Conservation (phyloP, 805 yeast genomes). For the Metschnikowia henanensis region DNA sequence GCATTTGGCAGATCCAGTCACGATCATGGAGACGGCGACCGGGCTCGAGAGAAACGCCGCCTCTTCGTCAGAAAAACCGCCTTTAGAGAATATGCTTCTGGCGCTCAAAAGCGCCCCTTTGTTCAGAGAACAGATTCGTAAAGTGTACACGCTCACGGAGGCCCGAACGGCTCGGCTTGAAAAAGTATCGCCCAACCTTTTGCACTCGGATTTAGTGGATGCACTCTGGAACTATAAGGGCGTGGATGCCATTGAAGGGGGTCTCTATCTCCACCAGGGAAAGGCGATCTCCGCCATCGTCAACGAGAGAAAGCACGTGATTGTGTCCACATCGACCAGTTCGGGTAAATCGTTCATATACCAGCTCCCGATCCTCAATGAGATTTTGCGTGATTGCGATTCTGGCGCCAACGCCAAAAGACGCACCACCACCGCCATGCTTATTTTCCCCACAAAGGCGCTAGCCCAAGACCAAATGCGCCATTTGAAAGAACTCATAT, state of each 20-base stretch:
- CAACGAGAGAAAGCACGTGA: constrained; percentile 58
- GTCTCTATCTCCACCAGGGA: constrained; percentile 79
- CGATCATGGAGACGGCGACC: constrained; percentile 26
- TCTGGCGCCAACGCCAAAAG: constrained; percentile 31
- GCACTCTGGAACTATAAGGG: constrained; percentile 52
- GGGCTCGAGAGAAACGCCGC: neutral
- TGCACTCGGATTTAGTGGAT: constrained; percentile 47
- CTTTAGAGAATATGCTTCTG: constrained; percentile 44
- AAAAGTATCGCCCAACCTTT: constrained; percentile 39
- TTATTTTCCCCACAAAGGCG: constrained; percentile 95
- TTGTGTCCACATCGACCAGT: constrained; percentile 92
- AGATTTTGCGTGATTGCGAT: constrained; percentile 36
- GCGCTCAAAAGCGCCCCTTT: constrained; percentile 47
- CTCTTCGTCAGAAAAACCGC: constrained; percentile 12
- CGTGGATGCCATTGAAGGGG: constrained; percentile 37
- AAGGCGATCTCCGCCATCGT: constrained; percentile 65
- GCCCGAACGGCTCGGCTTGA: constrained; percentile 46
- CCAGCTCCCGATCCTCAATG: constrained; percentile 76
- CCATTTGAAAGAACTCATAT: constrained; percentile 61
- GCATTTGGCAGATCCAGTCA: constrained; percentile 59
- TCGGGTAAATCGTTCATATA: constrained; percentile 95
- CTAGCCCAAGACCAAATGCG: constrained; percentile 95
- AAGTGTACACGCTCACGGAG: constrained; percentile 46
- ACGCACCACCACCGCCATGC: constrained; percentile 64
- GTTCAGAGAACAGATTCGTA: constrained; percentile 65